Conservation (phyloP, 1,284 basidiomycete species). For the Cystobasidium sp. region DNA sequence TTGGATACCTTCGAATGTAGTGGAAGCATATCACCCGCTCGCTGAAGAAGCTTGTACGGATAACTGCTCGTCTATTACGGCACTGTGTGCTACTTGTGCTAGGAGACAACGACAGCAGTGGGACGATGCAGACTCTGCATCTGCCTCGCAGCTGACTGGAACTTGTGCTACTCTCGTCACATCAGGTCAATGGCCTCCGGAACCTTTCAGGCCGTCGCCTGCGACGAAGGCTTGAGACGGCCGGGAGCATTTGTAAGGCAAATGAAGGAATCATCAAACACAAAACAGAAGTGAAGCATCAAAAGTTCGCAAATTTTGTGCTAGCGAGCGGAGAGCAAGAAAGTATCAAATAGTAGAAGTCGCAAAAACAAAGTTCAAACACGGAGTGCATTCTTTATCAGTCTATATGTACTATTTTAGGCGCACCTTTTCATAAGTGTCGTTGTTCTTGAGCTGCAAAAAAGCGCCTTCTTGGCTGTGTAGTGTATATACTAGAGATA, state of each 20-base stretch:
- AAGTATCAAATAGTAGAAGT: too few species aligned
- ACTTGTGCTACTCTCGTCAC: conserved; percentile 11
- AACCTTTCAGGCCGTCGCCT: conserved; percentile 39
- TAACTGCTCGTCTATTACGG: conserved; percentile 24
- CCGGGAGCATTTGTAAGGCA: too few species aligned
- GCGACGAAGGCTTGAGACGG: background rate
- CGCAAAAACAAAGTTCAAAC: too few species aligned
- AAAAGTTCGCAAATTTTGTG: too few species aligned
- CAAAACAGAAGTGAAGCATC: too few species aligned
- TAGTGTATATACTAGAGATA: background rate
- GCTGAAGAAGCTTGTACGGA: conserved; percentile 34
- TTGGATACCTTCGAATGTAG: conserved; percentile 25
- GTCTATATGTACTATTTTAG: too few species aligned
- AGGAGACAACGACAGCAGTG: conserved; percentile 20
- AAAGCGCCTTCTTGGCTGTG: background rate
- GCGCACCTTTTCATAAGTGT: too few species aligned
- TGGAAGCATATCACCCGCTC: conserved; percentile 21
- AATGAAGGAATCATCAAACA: too few species aligned
- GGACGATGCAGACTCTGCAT: conserved; percentile 5
- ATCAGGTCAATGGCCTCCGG: conserved; percentile 34
- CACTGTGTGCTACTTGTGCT: conserved; percentile 25
- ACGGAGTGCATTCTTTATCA: too few species aligned
- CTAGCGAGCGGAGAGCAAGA: too few species aligned
- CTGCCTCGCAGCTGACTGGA: background rate
- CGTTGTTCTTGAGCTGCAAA: too few species aligned